These are phyloP conservation scores for Bisporella sp. DNA, from an alignment of 2,329 filamentous ascomycete species.

Conservation along the genomic window DNA sequence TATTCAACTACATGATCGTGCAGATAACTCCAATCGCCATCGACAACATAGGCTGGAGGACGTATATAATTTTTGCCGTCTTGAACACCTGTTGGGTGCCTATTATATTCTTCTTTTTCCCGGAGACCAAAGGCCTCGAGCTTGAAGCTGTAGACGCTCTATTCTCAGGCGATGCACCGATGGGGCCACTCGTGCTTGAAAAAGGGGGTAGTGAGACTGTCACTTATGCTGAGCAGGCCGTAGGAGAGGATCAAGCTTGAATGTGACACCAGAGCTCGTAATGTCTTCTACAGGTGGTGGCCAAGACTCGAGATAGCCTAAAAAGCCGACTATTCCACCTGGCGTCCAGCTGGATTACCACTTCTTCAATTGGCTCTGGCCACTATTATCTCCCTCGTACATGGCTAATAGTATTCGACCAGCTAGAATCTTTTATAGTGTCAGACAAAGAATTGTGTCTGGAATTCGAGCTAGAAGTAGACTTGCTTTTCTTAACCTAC, in stretches of 20 bases:
- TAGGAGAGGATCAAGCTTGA: not conserved
- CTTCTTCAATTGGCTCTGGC: no score
- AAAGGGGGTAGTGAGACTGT: not conserved
- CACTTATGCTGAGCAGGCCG: not conserved
- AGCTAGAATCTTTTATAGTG: no score
- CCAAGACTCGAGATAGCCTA: no score
- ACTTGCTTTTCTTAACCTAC: no score
- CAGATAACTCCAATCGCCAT: slow-evolving; percentile 29
- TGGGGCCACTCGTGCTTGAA: not conserved
- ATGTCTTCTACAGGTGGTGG: not conserved
- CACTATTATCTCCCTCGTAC: no score
- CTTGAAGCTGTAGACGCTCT: slow-evolving; percentile 52
- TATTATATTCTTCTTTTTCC: slow-evolving; percentile 57
- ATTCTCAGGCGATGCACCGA: not conserved
- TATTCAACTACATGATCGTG: slow-evolving; percentile 51
- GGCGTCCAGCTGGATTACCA: no score
- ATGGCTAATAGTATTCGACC: no score
- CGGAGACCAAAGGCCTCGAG: slow-evolving; percentile 56
- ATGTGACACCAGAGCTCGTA: not conserved
- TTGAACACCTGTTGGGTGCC: slow-evolving; percentile 28
- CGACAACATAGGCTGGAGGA: slow-evolving; percentile 34
- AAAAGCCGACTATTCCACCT: no score
- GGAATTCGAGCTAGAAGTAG: no score
- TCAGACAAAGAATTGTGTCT: no score
- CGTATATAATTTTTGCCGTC: slow-evolving; percentile 30